Conservation (phyloP, 75 land plant genomes). For the Pinus albicaulis region DNA sequence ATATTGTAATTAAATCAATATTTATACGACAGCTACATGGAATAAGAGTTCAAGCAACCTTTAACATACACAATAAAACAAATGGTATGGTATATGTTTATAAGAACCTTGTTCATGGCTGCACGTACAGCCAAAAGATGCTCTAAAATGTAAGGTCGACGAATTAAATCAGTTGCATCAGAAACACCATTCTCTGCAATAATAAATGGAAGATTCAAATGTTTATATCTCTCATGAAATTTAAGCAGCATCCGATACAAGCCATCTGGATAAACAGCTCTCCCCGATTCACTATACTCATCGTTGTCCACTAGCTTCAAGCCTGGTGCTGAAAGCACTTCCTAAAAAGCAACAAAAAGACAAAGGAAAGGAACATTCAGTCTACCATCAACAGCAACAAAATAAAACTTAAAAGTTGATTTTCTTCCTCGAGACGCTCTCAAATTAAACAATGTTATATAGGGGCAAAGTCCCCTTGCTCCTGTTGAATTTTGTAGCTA, state of each 20-base stretch:
- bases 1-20: constrained; percentile 4
- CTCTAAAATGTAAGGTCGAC: constrained; percentile 90
- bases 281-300: constrained; percentile 98
- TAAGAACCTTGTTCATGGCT: constrained; percentile 74
- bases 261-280: constrained; percentile 99
- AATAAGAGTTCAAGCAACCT: background rate
- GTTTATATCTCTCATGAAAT: constrained; percentile 91
- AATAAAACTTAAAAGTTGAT: background rate
- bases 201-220: constrained; percentile 72
- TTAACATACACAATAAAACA: background rate
- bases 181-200: constrained; percentile 98
- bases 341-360: constrained; percentile 38
- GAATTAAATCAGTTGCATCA: constrained; percentile 89
- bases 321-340: constrained; percentile 89
- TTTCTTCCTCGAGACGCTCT: background rate
- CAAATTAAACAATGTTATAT: background rate
- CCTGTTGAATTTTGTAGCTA: too few species aligned
- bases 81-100: background rate
- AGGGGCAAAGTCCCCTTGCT: too few species aligned
- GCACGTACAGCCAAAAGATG: constrained; percentile 94
- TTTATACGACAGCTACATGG: background rate
- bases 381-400: background rate
- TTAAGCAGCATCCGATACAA: constrained; percentile 79
- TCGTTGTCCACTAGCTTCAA: constrained; percentile 84
- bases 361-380: background rate